Percentiles rank a stretch among this genome's conserved stretches.
These are phyloP conservation scores for Carallia brachiata DNA, from an alignment of 345 rosid species.

Conservation along the genomic window DNA sequence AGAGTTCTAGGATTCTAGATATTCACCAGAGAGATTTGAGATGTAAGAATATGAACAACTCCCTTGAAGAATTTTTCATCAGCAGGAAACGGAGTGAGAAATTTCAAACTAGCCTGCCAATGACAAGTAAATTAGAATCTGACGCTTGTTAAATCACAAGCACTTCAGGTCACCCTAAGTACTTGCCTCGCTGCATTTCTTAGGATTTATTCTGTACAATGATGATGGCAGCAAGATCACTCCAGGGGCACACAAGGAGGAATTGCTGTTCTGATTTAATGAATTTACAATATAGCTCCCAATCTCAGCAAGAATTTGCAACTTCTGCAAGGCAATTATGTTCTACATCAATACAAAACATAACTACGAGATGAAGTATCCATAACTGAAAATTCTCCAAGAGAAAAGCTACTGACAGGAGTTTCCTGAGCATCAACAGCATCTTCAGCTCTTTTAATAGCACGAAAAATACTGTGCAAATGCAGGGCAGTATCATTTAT, in stretches of 20 bases:
- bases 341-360: not conserved
- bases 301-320: conserved; percentile 73
- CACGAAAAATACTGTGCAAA: conserved; percentile 60
- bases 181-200: conserved; percentile 51
- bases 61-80: conserved; percentile 46
- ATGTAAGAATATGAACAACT: conserved; percentile 45
- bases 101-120: conserved; percentile 51
- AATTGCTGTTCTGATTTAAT: conserved; percentile 35
- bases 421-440: conserved; percentile 62
- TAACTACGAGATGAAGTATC: not conserved
- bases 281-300: conserved; percentile 54
- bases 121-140: conserved; percentile 21
- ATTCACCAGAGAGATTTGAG: conserved; percentile 57
- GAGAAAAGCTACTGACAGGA: conserved; percentile 47
- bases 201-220: conserved; percentile 51
- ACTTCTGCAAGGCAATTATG: conserved; percentile 49
- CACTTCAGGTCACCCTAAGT: conserved; percentile 8
- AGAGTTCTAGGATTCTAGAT: conserved; percentile 15
- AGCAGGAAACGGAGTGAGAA: conserved; percentile 23
- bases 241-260: conserved; percentile 48
- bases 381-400: conserved; percentile 1
- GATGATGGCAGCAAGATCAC: conserved; percentile 71
- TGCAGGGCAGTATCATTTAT: conserved; percentile 43
- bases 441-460: conserved; percentile 85
- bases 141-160: not conserved